Conservation (phyloP, 768 basidiomycete species). For the Ramaria sp. region DNA sequence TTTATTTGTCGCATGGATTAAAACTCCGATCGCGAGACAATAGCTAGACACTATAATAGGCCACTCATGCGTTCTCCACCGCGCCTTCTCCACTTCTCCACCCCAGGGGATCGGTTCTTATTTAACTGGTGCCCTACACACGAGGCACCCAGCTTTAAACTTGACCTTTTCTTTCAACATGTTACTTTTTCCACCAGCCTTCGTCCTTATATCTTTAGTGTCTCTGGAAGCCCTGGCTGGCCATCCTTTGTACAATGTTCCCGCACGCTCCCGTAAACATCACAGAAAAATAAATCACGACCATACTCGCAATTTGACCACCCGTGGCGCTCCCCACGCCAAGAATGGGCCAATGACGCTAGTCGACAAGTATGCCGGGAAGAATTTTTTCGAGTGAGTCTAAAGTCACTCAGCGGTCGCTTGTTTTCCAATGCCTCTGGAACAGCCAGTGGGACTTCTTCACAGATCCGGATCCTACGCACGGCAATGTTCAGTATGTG, state of each 20-base stretch:
- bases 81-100: no score
- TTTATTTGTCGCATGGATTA: no score
- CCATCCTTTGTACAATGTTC: conserved; percentile 17
- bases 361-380: conserved; percentile 32
- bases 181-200: conserved; percentile 6
- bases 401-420: conserved; percentile 12
- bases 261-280: conserved; percentile 17
- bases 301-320: conserved; percentile 13
- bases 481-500: conserved; percentile 57
- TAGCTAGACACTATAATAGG: no score
- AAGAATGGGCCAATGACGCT: conserved; percentile 22
- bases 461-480: conserved; percentile 51
- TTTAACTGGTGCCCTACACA: no score
- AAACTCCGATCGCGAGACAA: no score
- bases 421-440: background rate
- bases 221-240: conserved; percentile 27
- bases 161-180: background rate
- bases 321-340: conserved; percentile 13
- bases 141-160: no score
- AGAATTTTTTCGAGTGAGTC: conserved; percentile 50
- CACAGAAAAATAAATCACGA: conserved; percentile 14
- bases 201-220: conserved; percentile 21
- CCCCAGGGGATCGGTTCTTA: no score
- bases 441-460: conserved; percentile 63
- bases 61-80: no score